Conservation (phyloP, 2,329 filamentous ascomycete genomes). For the Hymenoscyphus fraxineus region DNA sequence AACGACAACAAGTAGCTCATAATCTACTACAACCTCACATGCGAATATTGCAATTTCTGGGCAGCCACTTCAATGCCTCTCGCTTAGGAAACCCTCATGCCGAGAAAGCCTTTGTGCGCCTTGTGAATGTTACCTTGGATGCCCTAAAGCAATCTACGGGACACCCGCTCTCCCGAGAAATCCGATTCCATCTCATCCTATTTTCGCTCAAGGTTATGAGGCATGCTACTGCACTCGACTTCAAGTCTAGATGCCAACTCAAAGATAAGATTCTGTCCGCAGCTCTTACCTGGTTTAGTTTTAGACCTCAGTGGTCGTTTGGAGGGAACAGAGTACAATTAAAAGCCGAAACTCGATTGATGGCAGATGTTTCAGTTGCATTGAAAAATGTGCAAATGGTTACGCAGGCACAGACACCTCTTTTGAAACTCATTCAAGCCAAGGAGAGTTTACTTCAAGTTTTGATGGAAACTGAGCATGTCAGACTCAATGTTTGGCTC, state of each 20-base stretch:
- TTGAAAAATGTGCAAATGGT: conserved; percentile 63
- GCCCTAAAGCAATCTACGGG: conserved; percentile 66
- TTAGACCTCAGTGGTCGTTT: conserved; percentile 85
- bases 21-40: conserved; percentile 84
- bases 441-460: conserved; percentile 83
- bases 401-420: conserved; percentile 40
- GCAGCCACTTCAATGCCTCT: conserved; percentile 91
- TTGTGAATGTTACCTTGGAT: conserved; percentile 75
- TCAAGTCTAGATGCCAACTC: conserved; percentile 68
- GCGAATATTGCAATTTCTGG: conserved; percentile 80
- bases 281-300: conserved; percentile 82
- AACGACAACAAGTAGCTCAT: conserved; percentile 73
- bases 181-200: conserved; percentile 84
- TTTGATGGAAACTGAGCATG: conserved; percentile 79
- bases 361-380: conserved; percentile 68
- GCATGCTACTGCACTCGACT: conserved; percentile 63
- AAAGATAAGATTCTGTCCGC: conserved; percentile 88
- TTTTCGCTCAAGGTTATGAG: conserved; percentile 77
- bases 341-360: conserved; percentile 82
- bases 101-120: conserved; percentile 74
- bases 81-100: conserved; percentile 79
- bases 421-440: conserved; percentile 61
- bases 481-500: conserved; percentile 83
- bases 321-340: conserved; percentile 90
- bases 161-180: conserved; percentile 85